Conservation (phyloP, 306 rosid genomes). For the Calophaca sinica region DNA sequence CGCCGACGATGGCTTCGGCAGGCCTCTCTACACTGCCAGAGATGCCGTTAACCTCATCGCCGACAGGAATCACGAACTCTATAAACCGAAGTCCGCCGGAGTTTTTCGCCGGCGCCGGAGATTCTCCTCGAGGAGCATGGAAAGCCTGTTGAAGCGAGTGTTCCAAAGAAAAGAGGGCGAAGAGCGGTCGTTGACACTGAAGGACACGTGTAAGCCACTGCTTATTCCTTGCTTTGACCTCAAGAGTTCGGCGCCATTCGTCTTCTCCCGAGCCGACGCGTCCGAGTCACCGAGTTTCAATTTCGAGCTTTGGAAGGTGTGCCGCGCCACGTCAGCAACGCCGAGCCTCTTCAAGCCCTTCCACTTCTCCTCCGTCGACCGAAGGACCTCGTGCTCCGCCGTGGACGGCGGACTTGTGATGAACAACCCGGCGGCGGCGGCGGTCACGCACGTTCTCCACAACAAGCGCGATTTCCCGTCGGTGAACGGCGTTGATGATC, state of each 20-base stretch:
- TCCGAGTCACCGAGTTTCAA: constrained; percentile 84
- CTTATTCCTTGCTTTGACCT: constrained; percentile 93
- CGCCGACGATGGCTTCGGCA: constrained; percentile 73
- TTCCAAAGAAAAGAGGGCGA: constrained; percentile 60
- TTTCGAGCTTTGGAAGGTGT: constrained; percentile 91
- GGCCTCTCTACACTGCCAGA: constrained; percentile 76
- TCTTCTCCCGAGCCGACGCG: constrained; percentile 97
- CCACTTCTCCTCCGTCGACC: constrained; percentile 70
- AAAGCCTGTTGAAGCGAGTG: constrained; percentile 34
- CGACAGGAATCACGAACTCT: constrained; percentile 52
- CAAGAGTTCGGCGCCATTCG: constrained; percentile 90
- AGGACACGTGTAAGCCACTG: constrained; percentile 88
- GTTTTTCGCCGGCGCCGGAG: constrained; percentile 58
- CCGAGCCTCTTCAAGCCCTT: constrained; percentile 78
- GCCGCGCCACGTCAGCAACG: constrained; percentile 89
- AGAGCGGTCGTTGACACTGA: constrained; percentile 64
- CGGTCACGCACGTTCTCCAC: constrained; percentile 88
- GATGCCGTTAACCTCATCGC: constrained; percentile 64
- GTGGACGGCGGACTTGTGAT: constrained; percentile 90
- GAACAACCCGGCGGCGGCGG: constrained; percentile 94
- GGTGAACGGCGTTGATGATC: constrained; percentile 84
- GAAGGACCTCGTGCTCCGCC: constrained; percentile 82
- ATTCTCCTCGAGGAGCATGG: constrained; percentile 48
- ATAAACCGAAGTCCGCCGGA: constrained; percentile 46
- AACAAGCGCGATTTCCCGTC: constrained; percentile 92